A percentile compares a stretch with the other conserved stretches of the same genome.
phyloP scores from a whole-genome alignment of 345 rosid species.

The Passiflora organensis region DNA sequence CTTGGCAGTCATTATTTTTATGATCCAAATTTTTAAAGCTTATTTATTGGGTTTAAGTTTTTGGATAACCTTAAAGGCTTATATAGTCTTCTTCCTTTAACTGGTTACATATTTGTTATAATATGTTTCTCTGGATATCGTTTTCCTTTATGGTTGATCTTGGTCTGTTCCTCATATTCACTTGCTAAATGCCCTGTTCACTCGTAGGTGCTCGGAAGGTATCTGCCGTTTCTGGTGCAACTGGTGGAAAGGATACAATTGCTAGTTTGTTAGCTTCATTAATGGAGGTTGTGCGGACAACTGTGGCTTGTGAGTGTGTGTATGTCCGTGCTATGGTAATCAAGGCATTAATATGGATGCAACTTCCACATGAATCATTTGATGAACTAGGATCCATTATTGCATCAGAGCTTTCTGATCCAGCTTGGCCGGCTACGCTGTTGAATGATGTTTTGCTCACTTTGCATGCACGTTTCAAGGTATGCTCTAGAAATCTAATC shows the following conservation, averaged over 20 bases:
- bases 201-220: slow-evolving; percentile 57
- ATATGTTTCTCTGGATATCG: no score
- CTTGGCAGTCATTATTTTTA: no score
- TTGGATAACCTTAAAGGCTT: no score
- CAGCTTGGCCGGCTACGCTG: slow-evolving; percentile 88
- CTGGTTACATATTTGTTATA: no score
- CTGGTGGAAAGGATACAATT: slow-evolving; percentile 79
- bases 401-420: slow-evolving; percentile 99
- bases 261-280: slow-evolving; percentile 85
- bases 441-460: slow-evolving; percentile 93
- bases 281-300: slow-evolving; percentile 98
- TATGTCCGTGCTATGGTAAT: slow-evolving; percentile 97
- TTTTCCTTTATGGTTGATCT: neutral
- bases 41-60: no score
- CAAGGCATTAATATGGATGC: slow-evolving; percentile 99
- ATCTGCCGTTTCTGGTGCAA: slow-evolving; percentile 56
- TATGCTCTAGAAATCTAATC: slow-evolving; percentile 17
- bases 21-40: no score
- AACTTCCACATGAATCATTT: slow-evolving; percentile 86
- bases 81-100: no score
- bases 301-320: slow-evolving; percentile 98
- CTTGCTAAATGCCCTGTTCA: slow-evolving; percentile 6
- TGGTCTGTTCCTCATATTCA: neutral
- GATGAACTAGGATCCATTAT: slow-evolving; percentile 93
- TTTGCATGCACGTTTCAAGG: slow-evolving; percentile 99